Evolutionary conservation across 2,329 filamentous ascomycete species (phyloP).

Genomic region (Cryphonectria japonica): DNA sequence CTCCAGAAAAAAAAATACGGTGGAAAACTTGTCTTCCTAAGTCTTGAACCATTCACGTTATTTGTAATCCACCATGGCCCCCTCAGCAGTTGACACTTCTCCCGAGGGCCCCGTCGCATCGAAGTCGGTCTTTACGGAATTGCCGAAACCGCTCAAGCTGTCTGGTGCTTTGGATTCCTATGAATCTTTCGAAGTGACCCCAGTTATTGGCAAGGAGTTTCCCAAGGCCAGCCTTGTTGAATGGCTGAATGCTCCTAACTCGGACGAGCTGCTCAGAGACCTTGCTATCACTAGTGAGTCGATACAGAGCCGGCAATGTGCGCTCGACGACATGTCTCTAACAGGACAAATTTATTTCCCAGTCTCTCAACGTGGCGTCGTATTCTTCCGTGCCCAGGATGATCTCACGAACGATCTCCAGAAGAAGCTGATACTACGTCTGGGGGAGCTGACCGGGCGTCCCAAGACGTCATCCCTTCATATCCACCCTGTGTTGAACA

Average conservation of each 20-base stretch:
- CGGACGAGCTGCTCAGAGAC: constrained; percentile 66
- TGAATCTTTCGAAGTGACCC: constrained; percentile 62
- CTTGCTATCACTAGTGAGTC: constrained; percentile 67
- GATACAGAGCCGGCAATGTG: not conserved
- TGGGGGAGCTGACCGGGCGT: constrained; percentile 64
- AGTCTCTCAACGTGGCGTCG: constrained; percentile 67
- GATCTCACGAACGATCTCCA: constrained; percentile 61
- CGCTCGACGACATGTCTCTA: no score
- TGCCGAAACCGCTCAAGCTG: constrained; percentile 48
- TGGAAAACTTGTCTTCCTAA: no score
- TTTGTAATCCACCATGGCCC: constrained; percentile 31
- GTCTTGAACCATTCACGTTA: not conserved
- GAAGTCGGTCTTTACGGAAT: constrained; percentile 13
- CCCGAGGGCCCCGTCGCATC: constrained; percentile 27
- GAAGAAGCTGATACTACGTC: constrained; percentile 60
- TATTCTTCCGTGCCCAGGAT: constrained; percentile 66
- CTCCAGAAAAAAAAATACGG: no score
- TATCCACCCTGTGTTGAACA: constrained; percentile 63
- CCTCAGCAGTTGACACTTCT: constrained; percentile 31
- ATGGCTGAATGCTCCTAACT: constrained; percentile 62
- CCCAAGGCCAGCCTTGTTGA: constrained; percentile 63
- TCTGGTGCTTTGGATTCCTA: constrained; percentile 56
- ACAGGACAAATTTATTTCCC: not conserved
- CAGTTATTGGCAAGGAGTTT: constrained; percentile 65
- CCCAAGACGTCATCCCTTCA: constrained; percentile 61